Percentiles rank a stretch among this genome's conserved stretches.
phyloP scores from a whole-genome alignment of 192 early-diverging fungal species.

The Linnemannia zychae region DNA sequence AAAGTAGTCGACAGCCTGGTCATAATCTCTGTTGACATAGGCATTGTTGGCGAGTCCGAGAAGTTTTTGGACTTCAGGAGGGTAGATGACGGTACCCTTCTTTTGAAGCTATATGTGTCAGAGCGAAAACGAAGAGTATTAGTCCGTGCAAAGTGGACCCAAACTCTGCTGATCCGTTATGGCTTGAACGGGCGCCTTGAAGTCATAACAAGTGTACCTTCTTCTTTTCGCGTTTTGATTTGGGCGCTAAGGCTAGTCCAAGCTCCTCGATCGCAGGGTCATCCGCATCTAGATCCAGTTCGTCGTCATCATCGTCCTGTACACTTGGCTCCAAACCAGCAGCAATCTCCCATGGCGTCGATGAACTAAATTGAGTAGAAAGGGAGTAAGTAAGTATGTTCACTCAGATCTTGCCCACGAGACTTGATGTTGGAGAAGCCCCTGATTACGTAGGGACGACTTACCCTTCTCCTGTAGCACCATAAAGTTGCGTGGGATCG shows the following conservation, averaged over 20 bases:
- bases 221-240: slow-evolving; percentile 37
- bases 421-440: neutral
- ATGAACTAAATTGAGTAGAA: neutral
- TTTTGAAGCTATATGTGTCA: slow-evolving; percentile 4
- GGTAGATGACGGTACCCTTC: slow-evolving; percentile 27
- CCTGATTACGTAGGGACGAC: neutral
- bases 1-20: slow-evolving; percentile 77
- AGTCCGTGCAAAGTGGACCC: neutral
- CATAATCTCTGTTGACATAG: slow-evolving; percentile 79
- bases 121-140: neutral
- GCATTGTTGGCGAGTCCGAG: slow-evolving; percentile 85
- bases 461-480: slow-evolving; percentile 23
- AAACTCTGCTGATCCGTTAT: neutral
- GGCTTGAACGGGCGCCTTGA: neutral
- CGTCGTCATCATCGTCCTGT: slow-evolving; percentile 30
- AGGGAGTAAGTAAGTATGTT: neutral
- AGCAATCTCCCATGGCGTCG: slow-evolving; percentile 20
- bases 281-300: slow-evolving; percentile 35
- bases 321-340: slow-evolving; percentile 16
- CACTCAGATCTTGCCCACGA: neutral
- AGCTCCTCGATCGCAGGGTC: slow-evolving; percentile 52
- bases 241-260: slow-evolving; percentile 38
- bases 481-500: slow-evolving; percentile 30
- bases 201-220: slow-evolving; percentile 13
- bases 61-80: slow-evolving; percentile 66